Base-by-base conservation (phyloP, 2,329 filamentous ascomycete species). In the Ascochyta pisi region DNA sequence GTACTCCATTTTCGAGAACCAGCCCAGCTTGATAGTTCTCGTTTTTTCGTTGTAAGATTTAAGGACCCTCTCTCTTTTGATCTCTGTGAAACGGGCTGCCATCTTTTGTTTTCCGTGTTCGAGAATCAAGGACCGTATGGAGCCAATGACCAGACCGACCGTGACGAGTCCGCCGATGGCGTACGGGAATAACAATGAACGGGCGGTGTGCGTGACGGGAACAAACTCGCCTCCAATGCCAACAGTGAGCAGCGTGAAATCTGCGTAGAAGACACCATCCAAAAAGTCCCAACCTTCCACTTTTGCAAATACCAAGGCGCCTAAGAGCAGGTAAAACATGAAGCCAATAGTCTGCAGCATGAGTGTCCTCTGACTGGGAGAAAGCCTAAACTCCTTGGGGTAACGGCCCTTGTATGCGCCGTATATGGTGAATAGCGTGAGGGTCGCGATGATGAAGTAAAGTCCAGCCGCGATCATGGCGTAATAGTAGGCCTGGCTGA, bases 401-500 rank as follows among this genome's bases (percentile, higher is more conserved):
- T 85, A 86, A 53, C 85, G 80, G 0, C 79, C 80, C 50, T 72
- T 78, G 54, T 77, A 79, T 4, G 84, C 84, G 6, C 85, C 85
- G 51, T 79, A 80, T 0, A 84, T 82, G 0, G 84, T 87, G 8
- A 84, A 62, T 27, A 81, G 75, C 79, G 86, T 81, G 8, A 86
- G 68, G 2, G 77, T 77, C 1, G 82, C 78, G 35, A 87, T 81
- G 48, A 85, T 76, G 54, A 84, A 82, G 64, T 87, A 87, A 3
- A 86, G 67, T 0, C 67, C 78, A 3, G 84, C 82, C 4, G 85
- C 85, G 51, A 85, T 83, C 48, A 85, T 81, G 1, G 78, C 84
- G 61, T 86, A 87, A 66, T 86, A 87, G 67, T 82, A 86, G 6
- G 83, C 82, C 61, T 84, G 82, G 0, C 82, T 81, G 23, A 86